phyloP scores from a whole-genome alignment of 495 filamentous ascomycete genomes.

The Parathielavia appendiculata region DNA sequence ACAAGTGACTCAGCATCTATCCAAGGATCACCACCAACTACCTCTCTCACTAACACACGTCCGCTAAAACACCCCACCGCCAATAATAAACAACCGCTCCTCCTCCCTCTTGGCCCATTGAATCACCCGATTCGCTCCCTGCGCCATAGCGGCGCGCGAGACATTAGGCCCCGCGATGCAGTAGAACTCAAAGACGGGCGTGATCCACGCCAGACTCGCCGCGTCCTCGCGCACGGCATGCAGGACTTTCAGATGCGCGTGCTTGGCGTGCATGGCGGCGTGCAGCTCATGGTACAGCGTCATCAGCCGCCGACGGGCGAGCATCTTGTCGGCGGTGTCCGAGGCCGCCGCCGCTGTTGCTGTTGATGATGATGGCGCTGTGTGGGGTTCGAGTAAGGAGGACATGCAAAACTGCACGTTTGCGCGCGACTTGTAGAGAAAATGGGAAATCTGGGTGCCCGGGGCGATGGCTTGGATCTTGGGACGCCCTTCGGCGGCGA shows the following conservation, averaged over 20 bases:
- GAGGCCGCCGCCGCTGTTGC: neutral
- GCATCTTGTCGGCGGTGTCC: constrained; percentile 31
- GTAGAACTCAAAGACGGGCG: constrained; percentile 87
- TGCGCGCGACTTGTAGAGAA: constrained; percentile 84
- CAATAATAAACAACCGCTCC: constrained; percentile 90
- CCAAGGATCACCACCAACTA: neutral
- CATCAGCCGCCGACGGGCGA: constrained; percentile 70
- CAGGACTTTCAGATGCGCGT: constrained; percentile 76
- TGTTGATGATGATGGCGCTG: neutral
- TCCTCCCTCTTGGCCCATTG: constrained; percentile 89
- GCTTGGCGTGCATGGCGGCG: constrained; percentile 73
- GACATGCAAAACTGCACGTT: constrained; percentile 97
- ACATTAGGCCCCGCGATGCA: constrained; percentile 79
- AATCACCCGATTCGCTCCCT: constrained; percentile 78
- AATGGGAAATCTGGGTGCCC: constrained; percentile 75
- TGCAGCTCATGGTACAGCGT: constrained; percentile 81
- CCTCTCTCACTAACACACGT: neutral
- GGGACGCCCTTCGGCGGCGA: constrained; percentile 66
- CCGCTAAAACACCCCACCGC: constrained; percentile 65
- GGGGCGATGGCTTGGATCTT: constrained; percentile 67
- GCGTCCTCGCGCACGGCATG: constrained; percentile 68
- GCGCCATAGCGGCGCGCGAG: constrained; percentile 70
- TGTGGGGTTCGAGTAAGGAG: constrained; percentile 50
- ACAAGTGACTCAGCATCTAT: neutral
- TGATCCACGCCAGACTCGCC: constrained; percentile 82